These are phyloP conservation scores for Chalciporus pseudorubinellus DNA, from an alignment of 768 basidiomycete genomes.

Conservation along the genomic window DNA sequence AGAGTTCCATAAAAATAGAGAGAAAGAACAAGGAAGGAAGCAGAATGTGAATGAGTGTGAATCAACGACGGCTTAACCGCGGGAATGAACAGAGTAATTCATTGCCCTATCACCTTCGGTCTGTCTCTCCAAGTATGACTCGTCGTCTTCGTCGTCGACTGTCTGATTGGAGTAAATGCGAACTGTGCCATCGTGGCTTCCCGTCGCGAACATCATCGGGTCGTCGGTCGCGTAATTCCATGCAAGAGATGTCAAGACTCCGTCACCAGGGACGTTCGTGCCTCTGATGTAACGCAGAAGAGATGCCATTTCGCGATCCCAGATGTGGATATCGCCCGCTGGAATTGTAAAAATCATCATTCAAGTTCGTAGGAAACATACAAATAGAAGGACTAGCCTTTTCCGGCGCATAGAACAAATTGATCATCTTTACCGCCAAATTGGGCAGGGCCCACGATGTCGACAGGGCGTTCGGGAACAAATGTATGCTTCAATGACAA, in stretches of 20 bases:
- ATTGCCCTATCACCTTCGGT: constrained; percentile 25
- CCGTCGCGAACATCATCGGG: constrained; percentile 60
- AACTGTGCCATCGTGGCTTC: constrained; percentile 73
- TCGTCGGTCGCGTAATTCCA: constrained; percentile 69
- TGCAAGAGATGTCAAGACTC: constrained; percentile 75
- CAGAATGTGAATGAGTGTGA: neutral
- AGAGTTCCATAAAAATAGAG: constrained; percentile 4
- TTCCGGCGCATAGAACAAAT: constrained; percentile 73
- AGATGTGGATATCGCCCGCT: constrained; percentile 84
- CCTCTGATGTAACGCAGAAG: constrained; percentile 68
- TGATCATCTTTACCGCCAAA: constrained; percentile 81
- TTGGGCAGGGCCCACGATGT: constrained; percentile 79
- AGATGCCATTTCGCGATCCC: constrained; percentile 79
- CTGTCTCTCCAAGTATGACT: constrained; percentile 25
- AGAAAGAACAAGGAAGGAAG: neutral
- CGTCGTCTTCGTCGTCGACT: constrained; percentile 20
- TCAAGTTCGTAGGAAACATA: neutral
- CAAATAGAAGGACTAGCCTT: constrained; percentile 43
- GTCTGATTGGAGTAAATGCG: constrained; percentile 60
- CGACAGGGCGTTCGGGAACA: constrained; percentile 62
- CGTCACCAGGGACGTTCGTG: constrained; percentile 45
- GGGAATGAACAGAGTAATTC: constrained; percentile 28
- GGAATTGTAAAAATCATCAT: constrained; percentile 2
- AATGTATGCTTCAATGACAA: constrained; percentile 61
- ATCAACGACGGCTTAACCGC: constrained; percentile 18